phyloP scores from a whole-genome alignment of 192 early-diverging fungal genomes.

The Entomortierella chlamydospora region DNA sequence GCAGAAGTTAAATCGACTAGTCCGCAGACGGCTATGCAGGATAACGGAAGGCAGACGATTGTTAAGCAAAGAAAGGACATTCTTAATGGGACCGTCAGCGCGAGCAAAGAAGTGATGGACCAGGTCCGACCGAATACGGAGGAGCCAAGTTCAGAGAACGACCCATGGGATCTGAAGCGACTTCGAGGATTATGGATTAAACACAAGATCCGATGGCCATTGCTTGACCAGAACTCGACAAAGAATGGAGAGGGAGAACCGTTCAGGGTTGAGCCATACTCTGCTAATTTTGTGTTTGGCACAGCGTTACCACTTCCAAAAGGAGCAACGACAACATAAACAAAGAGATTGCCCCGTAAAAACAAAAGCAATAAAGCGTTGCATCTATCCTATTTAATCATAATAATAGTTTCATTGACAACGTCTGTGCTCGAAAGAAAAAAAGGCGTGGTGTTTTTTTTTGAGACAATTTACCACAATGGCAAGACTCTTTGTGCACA shows the following conservation, averaged over 20 bases:
- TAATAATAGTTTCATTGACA: neutral
- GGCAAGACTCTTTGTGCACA: too few relatives aligned
- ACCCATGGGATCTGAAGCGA: neutral
- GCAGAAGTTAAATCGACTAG: too few relatives aligned
- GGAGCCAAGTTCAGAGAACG: neutral
- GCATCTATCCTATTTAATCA: neutral
- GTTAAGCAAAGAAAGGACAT: too few relatives aligned
- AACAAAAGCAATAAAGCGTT: too few relatives aligned
- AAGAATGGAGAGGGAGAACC: neutral
- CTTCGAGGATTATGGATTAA: neutral
- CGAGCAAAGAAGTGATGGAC: neutral
- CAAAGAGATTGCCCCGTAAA: too few relatives aligned
- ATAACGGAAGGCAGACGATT: too few relatives aligned
- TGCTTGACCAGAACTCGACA: neutral
- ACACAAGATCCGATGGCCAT: neutral
- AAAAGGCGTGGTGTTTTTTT: too few relatives aligned
- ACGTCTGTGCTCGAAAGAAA: too few relatives aligned
- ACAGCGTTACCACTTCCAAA: slow-evolving; percentile 6
- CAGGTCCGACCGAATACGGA: too few relatives aligned
- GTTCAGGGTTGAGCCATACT: neutral
- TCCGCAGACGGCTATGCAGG: too few relatives aligned
- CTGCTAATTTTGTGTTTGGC: slow-evolving; percentile 7
- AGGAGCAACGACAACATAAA: neutral
- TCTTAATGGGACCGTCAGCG: neutral
- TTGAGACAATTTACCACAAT: too few relatives aligned